Percentiles rank a stretch among this genome's conserved stretches.
phyloP scores from a whole-genome alignment of 176 grass and related monocot species.

The Alloteropsis semialata region DNA sequence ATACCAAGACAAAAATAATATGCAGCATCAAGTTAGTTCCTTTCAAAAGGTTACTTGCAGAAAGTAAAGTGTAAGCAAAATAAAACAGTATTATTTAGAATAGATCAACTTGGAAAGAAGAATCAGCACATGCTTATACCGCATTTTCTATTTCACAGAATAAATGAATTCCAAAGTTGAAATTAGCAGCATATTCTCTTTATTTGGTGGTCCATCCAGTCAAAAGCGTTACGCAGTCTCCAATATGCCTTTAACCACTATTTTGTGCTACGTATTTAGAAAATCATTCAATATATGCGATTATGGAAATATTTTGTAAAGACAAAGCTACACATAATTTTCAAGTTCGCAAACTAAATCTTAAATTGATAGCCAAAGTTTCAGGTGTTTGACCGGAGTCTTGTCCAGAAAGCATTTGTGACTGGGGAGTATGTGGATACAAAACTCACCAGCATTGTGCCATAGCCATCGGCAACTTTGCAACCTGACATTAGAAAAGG shows the following conservation, averaged over 20 bases:
- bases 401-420: not conserved
- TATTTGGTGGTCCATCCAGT: not conserved
- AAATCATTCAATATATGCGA: not conserved
- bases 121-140: not conserved
- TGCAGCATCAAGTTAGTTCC: not conserved
- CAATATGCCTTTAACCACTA: not conserved
- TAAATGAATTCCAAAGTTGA: not conserved
- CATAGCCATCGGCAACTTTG: constrained; percentile 96
- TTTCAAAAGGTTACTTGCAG: not conserved
- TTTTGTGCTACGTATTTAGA: not conserved
- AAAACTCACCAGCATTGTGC: constrained; percentile 83
- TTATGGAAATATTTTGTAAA: not conserved
- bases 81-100: not conserved
- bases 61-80: not conserved
- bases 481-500: constrained; percentile 97
- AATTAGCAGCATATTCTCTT: not conserved
- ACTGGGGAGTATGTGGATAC: not conserved
- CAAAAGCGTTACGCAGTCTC: not conserved
- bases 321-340: not conserved
- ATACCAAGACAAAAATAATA: not conserved
- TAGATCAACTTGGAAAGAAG: not conserved
- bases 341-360: not conserved
- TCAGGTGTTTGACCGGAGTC: not conserved
- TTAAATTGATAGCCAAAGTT: not conserved
- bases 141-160: not conserved